Conservation (phyloP, 2,329 filamentous ascomycete species). For the Xylaria sp. region DNA sequence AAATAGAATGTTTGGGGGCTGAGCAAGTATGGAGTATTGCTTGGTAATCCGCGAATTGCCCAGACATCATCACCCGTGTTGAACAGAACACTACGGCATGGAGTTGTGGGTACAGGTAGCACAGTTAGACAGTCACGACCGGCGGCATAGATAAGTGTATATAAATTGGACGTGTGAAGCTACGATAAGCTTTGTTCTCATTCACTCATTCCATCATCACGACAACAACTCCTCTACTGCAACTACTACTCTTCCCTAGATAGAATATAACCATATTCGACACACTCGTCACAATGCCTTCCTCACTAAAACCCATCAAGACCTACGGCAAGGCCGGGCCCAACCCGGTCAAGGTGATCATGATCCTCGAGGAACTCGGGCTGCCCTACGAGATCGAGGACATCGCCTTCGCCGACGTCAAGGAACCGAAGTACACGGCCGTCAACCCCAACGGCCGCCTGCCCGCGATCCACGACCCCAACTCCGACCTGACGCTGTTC, state of each 20-base stretch:
- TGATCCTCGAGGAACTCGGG: conserved; percentile 40
- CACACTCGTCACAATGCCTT: conserved; percentile 4
- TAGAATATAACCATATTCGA: background rate
- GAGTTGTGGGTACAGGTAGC: too few relatives aligned
- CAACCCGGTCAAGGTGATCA: conserved; percentile 42
- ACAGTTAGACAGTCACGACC: too few relatives aligned
- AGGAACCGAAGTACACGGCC: conserved; percentile 21
- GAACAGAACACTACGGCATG: too few relatives aligned
- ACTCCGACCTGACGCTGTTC: conserved; percentile 30
- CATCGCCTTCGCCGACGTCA: conserved; percentile 19
- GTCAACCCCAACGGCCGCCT: conserved; percentile 33
- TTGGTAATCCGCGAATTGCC: too few relatives aligned
- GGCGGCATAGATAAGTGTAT: too few relatives aligned
- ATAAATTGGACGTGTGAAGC: too few relatives aligned
- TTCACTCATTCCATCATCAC: too few relatives aligned
- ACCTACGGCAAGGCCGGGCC: conserved; percentile 36
- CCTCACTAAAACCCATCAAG: conserved; percentile 39
- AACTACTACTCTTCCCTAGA: background rate
- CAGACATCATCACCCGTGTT: too few relatives aligned
- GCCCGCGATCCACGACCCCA: conserved; percentile 32
- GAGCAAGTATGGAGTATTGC: too few relatives aligned
- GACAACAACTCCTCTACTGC: too few relatives aligned
- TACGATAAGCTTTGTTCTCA: too few relatives aligned
- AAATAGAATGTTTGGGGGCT: background rate
- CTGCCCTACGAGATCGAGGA: conserved; percentile 37